A percentile compares a stretch with the other conserved stretches of the same genome.
Conservation (phyloP, 2,329 filamentous ascomycete genomes). For the Coniochaeta ligniaria region DNA sequence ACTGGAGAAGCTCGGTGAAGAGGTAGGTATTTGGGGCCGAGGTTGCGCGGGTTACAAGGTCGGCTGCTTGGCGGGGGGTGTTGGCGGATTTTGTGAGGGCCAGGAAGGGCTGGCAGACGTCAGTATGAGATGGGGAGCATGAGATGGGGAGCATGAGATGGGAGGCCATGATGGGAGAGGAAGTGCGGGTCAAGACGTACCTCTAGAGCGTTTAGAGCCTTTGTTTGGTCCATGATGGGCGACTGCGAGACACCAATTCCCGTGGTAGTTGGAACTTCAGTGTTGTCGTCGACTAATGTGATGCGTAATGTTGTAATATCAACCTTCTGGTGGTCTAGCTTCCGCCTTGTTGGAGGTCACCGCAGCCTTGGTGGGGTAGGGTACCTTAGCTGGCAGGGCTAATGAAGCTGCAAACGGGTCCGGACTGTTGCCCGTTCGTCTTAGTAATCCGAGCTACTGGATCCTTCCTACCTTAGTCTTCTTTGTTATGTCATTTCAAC, state of each 20-base stretch:
- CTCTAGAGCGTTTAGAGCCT: conserved; percentile 58
- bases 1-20: conserved; percentile 87
- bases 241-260: too few relatives aligned
- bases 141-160: background rate
- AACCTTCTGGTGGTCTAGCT: background rate
- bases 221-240: conserved; percentile 63
- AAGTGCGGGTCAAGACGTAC: too few relatives aligned
- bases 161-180: too few relatives aligned
- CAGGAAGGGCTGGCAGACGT: conserved; percentile 68
- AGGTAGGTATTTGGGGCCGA: conserved; percentile 85
- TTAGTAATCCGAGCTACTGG: too few relatives aligned
- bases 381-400: conserved; percentile 3
- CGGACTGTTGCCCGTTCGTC: too few relatives aligned
- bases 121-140: conserved; percentile 17
- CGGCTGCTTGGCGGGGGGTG: conserved; percentile 75
- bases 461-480: too few relatives aligned
- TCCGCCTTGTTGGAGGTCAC: background rate
- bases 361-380: conserved; percentile 9
- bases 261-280: too few relatives aligned
- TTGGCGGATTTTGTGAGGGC: conserved; percentile 80
- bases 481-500: too few relatives aligned
- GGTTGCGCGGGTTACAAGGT: conserved; percentile 81
- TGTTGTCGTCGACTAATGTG: too few relatives aligned
- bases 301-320: background rate
- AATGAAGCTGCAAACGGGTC: too few relatives aligned